Evolutionary conservation across 768 basidiomycete species (phyloP), one percentile per base, ranked within the genome.

Genomic region (Hypsizygus marmoreus): DNA sequence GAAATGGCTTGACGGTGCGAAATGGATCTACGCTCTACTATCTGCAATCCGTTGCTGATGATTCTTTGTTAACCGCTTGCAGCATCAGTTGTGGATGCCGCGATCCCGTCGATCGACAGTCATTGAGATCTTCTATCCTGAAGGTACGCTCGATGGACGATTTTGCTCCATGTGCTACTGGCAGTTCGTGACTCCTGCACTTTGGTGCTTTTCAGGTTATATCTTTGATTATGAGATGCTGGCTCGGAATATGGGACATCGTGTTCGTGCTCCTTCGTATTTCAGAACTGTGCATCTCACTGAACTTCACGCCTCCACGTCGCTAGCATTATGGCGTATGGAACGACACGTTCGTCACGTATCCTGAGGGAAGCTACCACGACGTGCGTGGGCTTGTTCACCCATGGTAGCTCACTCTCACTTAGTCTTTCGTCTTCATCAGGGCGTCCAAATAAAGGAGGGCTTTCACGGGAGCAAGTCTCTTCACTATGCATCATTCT

Each of bases 31-130:
- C 19, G 33, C 32, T 30, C 28, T 32, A 19, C 13, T 22, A 14
- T 29, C 19, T 16, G n/a, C 19, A 48, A 16, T 45, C 17, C 37
- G 31, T 39, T 33, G 14, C 28, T 38, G 23, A 33, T 39, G 39
- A 16, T 19, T 31, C n/a, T 35, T 14, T 40, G 17, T 38, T n/a
- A n/a, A n/a, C n/a, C n/a, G n/a, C n/a, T n/a, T n/a, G 13, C 23
- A 61, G 56, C 82, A 84, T 57, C 66, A 85, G 32, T 67, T 88
- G 42, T 79, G 80, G 76, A 86, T 88, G 84, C 79, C 84, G 25
- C 65, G 70, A n/a, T 79, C 80, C 3, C 72, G 74, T 5, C 64
- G 74, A 32, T 77, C 82, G n/a, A 79, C 84, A 16, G 79, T 86
- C 13, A 80, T 88, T 55, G 86, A 89, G 64, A 78, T 88, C 25